phyloP scores from a whole-genome alignment of 352 stramenopile genomes.

The Elongisporangium prolatum region DNA sequence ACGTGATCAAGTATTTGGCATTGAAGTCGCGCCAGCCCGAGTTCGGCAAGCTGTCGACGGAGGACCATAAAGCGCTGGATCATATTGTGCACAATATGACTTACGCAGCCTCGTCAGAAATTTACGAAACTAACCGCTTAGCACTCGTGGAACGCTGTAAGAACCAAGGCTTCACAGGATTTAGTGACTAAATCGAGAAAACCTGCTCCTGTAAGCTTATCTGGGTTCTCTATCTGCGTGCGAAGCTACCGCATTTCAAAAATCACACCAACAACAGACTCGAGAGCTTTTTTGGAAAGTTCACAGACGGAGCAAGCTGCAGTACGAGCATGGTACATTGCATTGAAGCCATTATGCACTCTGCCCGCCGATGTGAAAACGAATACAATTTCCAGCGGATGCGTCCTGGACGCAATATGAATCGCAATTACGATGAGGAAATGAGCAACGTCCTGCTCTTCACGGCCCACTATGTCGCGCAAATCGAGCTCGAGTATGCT shows the following conservation, averaged over 20 bases:
- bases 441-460: constrained; percentile 11
- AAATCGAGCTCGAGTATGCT: constrained; percentile 14
- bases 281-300: constrained; percentile 12
- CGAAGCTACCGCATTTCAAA: constrained; percentile 13
- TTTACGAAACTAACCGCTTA: constrained; percentile 3
- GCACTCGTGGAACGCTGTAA: constrained; percentile 3
- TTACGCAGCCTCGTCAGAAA: constrained; percentile 1
- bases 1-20: constrained; percentile 16
- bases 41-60: constrained; percentile 11
- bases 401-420: constrained; percentile 1
- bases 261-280: constrained; percentile 16
- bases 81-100: constrained; percentile 16
- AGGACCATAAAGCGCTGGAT: constrained; percentile 11
- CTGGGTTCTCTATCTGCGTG: constrained; percentile 16
- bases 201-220: constrained; percentile 18
- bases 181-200: constrained; percentile 15
- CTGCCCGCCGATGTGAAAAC: constrained; percentile 1
- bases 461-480: constrained; percentile 17
- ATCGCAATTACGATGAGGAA: constrained; percentile 17
- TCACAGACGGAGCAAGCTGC: not conserved
- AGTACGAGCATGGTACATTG: constrained; percentile 5
- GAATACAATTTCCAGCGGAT: constrained; percentile 2
- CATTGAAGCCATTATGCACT: constrained; percentile 6
- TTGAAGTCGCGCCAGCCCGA: constrained; percentile 4
- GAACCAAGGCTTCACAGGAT: not conserved